Evolutionary conservation across 495 filamentous ascomycete species (phyloP), one percentile per base, ranked within the genome.

Genomic region (Aspergillus funiculosus): DNA sequence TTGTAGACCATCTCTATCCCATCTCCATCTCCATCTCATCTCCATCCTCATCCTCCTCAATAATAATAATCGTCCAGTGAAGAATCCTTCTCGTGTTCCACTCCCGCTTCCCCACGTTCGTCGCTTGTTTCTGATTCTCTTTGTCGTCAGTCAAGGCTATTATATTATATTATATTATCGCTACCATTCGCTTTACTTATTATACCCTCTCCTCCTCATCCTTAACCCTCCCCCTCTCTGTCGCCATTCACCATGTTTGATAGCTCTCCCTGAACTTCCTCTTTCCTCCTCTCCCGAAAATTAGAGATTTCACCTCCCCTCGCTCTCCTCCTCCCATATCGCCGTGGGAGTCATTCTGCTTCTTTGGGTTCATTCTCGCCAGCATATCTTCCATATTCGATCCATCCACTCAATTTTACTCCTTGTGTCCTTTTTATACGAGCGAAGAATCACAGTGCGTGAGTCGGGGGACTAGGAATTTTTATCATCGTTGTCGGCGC

Each of bases 81-180:
- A 29, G 42, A n/a, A 11, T 34, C 27, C 9, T 30, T 28, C 43
- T 45, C 28, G 46, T 48, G 38, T 49, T 43, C 36, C 38, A 38
- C 34, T 38, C 43, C 14, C 11, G 28, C 28, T 41, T 35, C 27
- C 38, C 32, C 46, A 42, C 38, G 29, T 24, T 28, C 21, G 3
- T 37, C 31, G 14, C 30, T 49, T 35, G 36, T 36, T 36, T 19
- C 21, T 28, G 40, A 19, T 35, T 34, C 39, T 40, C 22, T 37
- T n/a, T n/a, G 9, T 34, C 31, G n/a, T 34, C 31, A 34, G 6
- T 34, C 31, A 34, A 34, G 31, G 15, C 31, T 26, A 29, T 24
- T 19, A 19, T 11, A 21, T 39, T 30, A 13, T 30, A 9, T 30
- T 11, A 40, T 40, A 28, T 40, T 19, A 29, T 31, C 39, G 7